Percentiles rank a stretch among this genome's conserved stretches.
Evolutionary conservation across 129 eudicot genomes (phyloP).

Genomic region (Flaveria sonorensis): DNA sequence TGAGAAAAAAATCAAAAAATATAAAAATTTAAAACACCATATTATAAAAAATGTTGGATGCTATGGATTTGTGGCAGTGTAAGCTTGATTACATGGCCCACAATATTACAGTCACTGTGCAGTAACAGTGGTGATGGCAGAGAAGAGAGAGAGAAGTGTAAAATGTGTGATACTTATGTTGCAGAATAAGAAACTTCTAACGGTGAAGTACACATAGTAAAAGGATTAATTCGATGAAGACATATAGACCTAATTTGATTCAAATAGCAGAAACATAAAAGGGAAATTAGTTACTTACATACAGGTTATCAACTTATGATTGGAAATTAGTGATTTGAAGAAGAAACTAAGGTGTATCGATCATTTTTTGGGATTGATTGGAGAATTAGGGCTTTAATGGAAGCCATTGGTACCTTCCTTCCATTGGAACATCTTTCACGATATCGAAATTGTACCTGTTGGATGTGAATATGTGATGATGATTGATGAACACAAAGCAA

Average conservation of each 20-base stretch:
- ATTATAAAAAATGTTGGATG: constrained; percentile 5
- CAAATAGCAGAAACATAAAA: background rate
- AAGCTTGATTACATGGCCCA: constrained; percentile 28
- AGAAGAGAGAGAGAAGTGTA: constrained; percentile 23
- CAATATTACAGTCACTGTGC: constrained; percentile 25
- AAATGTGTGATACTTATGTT: constrained; percentile 31
- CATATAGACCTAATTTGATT: background rate
- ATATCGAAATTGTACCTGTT: constrained; percentile 78
- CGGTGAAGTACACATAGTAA: constrained; percentile 13
- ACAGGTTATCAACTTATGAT: background rate
- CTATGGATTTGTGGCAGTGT: constrained; percentile 17
- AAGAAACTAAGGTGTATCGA: no score
- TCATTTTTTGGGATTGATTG: background rate
- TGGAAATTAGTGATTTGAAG: background rate
- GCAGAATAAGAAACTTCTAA: constrained; percentile 31
- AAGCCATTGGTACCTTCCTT: constrained; percentile 86
- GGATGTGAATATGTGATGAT: background rate
- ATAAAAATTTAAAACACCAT: background rate
- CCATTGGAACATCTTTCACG: constrained; percentile 74
- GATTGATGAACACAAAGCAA: background rate
- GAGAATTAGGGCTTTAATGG: constrained; percentile 47
- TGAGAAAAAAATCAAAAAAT: background rate
- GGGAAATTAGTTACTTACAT: background rate
- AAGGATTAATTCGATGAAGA: constrained; percentile 4
- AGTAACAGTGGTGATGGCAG: constrained; percentile 20